These are phyloP conservation scores for Cyclanthera cordifolia DNA, from an alignment of 306 rosid genomes.

Conservation along the genomic window DNA sequence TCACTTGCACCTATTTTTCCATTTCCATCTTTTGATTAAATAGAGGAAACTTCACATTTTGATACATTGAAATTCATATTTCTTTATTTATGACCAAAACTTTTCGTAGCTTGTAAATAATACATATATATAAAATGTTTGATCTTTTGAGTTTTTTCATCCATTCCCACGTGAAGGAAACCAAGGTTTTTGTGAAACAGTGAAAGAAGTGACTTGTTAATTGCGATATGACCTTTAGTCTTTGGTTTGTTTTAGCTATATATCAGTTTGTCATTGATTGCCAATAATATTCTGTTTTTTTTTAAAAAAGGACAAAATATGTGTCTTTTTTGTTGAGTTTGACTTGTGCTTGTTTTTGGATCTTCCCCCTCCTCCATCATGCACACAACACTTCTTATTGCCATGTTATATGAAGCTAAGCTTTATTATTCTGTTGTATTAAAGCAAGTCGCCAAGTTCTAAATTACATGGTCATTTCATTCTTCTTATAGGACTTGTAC, in stretches of 20 bases:
- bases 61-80: not conserved
- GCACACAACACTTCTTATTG: not conserved
- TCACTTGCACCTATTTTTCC: not conserved
- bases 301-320: not conserved
- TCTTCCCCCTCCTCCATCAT: not conserved
- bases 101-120: too few relatives aligned
- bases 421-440: not conserved
- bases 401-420: not conserved
- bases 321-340: not conserved
- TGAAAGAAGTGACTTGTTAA: not conserved
- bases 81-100: not conserved
- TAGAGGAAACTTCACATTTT: not conserved
- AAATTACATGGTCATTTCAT: not conserved
- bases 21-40: not conserved
- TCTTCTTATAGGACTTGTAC: slow-evolving; percentile 57
- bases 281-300: not conserved
- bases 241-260: not conserved
- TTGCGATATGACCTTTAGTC: not conserved
- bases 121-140: not conserved
- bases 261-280: not conserved
- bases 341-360: not conserved
- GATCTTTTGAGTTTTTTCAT: not conserved
- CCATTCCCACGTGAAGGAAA: not conserved
- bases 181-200: not conserved
- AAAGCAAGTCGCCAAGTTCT: not conserved